Evolutionary conservation across 306 rosid genomes (phyloP), one percentile per base, ranked within the genome.

Genomic region (Lathyrus aphaca): DNA sequence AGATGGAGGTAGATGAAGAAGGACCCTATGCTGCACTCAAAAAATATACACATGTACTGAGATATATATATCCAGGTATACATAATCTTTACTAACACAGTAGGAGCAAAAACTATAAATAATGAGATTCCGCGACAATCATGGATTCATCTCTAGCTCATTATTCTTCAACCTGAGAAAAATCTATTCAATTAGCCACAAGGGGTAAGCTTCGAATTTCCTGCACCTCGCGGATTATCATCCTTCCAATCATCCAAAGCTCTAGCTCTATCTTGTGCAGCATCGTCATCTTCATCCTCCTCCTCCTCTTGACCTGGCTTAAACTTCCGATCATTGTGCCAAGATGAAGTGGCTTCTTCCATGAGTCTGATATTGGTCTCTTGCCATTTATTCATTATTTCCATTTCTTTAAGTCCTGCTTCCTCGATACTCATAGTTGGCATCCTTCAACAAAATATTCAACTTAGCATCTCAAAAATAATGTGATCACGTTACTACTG

Each of bases 351-450:
- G 57, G 92, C 92, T 81, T 95, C 97, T 73, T 89, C 95, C 82
- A 95, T 91, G 67, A 89, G 74, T 68, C 71, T 89, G 32, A 56
- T 84, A 77, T 82, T 87, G 77, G 65, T 81, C 89, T 95, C 97
- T 85, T 95, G 99, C 97, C 97, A 95, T 46, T 85, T 81, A 57
- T 91, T 95, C 99, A 89, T 95, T 15, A 95, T 89, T 67, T 89
- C 92, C 99, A 95, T 95, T 84, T 95, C 99, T 64, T 15, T 89
- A 74, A 95, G 71, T 72, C 99, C 99, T 18, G 99, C 99, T 79
- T 95, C 97, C 85, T 95, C 99, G 42, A 95, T 95, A 85, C 99
- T 95, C 99, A 89, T 95, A 78, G 99, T 95, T 54, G 97, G 99
- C 82, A 95, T 8, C 92, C 99, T 91, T 58, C 12, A 75, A 82